Conservation (phyloP, 2,329 filamentous ascomycete genomes). For the Colletotrichum orchidophilum region DNA sequence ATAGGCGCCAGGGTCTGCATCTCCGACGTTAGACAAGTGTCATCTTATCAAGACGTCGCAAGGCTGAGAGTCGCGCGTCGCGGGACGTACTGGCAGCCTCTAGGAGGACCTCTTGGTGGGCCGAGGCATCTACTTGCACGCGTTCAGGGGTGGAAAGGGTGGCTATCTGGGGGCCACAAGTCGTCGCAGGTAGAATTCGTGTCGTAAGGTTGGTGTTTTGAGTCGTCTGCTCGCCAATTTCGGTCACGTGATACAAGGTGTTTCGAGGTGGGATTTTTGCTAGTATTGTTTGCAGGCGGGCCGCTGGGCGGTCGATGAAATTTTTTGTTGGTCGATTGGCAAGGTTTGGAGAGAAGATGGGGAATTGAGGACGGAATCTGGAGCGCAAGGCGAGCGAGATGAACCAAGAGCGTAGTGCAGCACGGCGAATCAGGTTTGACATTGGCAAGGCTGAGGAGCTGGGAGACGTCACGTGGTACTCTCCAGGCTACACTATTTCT, state of each 20-base stretch:
- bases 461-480: not conserved
- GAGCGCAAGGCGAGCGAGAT: slow-evolving; percentile 22
- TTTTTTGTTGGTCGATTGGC: slow-evolving; percentile 24
- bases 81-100: slow-evolving; percentile 34
- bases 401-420: slow-evolving; percentile 9
- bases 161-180: slow-evolving; percentile 24
- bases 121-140: slow-evolving; percentile 32
- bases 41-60: slow-evolving; percentile 22
- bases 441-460: not conserved
- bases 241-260: slow-evolving; percentile 26
- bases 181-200: slow-evolving; percentile 21
- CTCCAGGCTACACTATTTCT: too few relatives aligned
- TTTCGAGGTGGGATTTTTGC: slow-evolving; percentile 8
- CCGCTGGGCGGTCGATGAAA: slow-evolving; percentile 26
- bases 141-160: slow-evolving; percentile 21
- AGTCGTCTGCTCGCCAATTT: not conserved
- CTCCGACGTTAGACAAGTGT: slow-evolving; percentile 24
- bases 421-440: not conserved
- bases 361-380: slow-evolving; percentile 24
- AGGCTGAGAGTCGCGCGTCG: slow-evolving; percentile 29
- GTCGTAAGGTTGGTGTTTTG: slow-evolving; percentile 28
- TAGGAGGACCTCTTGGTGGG: slow-evolving; percentile 31
- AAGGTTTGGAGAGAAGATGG: slow-evolving; percentile 24
- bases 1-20: slow-evolving; percentile 62
- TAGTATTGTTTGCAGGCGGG: slow-evolving; percentile 7